These are phyloP conservation scores for Parietichytrium sp. DNA, from an alignment of 108 stramenopile genomes.

Conservation along the genomic window DNA sequence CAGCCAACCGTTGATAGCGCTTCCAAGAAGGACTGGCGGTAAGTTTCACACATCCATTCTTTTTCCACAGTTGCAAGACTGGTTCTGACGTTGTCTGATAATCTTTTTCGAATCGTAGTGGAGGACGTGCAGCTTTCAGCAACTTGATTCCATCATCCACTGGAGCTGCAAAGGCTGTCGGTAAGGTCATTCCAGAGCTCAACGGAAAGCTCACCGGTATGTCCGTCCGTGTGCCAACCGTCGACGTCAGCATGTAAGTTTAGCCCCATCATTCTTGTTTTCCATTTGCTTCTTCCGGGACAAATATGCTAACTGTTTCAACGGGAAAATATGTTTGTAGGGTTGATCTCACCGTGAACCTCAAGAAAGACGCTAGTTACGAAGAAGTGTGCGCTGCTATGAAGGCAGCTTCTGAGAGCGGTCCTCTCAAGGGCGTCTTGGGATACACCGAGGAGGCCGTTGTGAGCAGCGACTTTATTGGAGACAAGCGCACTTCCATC, in stretches of 20 bases:
- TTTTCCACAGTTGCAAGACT: too few relatives aligned
- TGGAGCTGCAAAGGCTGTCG: slow-evolving; percentile 93
- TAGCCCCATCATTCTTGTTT: too few relatives aligned
- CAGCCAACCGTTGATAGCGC: slow-evolving; percentile 97
- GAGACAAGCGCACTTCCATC: slow-evolving; percentile 82
- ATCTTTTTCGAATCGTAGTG: too few relatives aligned
- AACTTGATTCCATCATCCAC: slow-evolving; percentile 97
- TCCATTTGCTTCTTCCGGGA: too few relatives aligned
- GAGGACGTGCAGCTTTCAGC: slow-evolving; percentile 92
- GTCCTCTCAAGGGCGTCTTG: slow-evolving; percentile 85
- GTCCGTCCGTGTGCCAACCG: slow-evolving; percentile 98
- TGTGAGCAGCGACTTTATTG: slow-evolving; percentile 92
- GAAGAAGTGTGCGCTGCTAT: slow-evolving; percentile 91
- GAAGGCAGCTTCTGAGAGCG: slow-evolving; percentile 91
- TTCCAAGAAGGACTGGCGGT: slow-evolving; percentile 98
- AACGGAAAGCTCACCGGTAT: slow-evolving; percentile 99
- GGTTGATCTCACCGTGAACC: slow-evolving; percentile 91
- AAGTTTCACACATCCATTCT: too few relatives aligned
- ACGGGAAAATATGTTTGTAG: too few relatives aligned
- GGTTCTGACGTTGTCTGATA: too few relatives aligned
- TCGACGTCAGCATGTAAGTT: slow-evolving; percentile 94
- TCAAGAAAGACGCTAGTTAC: slow-evolving; percentile 88
- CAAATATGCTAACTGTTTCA: too few relatives aligned
- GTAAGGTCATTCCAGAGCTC: slow-evolving; percentile 90
- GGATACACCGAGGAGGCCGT: slow-evolving; percentile 91